Conservation (phyloP, 1,284 basidiomycete species). For the Tilletia indica region DNA sequence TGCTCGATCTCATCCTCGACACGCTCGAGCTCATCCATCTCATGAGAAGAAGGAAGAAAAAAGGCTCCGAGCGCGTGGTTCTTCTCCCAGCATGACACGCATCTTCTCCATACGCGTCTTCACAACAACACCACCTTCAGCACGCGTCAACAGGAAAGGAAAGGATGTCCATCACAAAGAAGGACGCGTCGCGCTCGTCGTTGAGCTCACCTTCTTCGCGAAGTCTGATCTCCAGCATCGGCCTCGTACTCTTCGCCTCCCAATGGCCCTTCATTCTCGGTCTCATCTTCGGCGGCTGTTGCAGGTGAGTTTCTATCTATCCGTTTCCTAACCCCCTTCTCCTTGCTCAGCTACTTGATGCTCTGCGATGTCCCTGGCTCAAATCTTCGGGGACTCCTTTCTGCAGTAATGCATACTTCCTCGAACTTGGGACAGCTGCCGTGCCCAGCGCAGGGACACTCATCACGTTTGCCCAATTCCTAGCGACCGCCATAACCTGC, state of each 20-base stretch:
- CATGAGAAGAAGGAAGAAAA: background rate
- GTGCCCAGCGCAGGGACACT: constrained; percentile 46
- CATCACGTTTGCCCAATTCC: constrained; percentile 51
- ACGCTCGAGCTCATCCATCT: background rate
- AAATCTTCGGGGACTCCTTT: background rate
- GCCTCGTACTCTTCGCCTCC: background rate
- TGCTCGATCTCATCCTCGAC: background rate
- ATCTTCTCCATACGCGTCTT: too few species aligned
- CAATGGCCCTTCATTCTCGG: constrained; percentile 42
- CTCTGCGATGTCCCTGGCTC: background rate
- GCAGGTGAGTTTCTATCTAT: constrained; percentile 22
- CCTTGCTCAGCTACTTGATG: background rate
- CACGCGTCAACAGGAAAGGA: too few species aligned
- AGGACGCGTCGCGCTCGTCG: background rate
- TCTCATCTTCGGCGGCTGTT: constrained; percentile 55
- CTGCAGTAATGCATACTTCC: constrained; percentile 42
- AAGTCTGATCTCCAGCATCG: background rate
- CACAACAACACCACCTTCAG: too few species aligned
- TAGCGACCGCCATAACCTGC: constrained; percentile 39
- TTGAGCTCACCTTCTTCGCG: background rate
- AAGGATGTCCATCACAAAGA: too few species aligned
- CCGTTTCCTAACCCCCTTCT: background rate
- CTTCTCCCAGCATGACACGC: too few species aligned
- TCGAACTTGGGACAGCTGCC: constrained; percentile 45
- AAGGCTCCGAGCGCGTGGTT: constrained; percentile 5